Conservation (phyloP, 768 basidiomycete genomes). For the Amanita polypyramis region DNA sequence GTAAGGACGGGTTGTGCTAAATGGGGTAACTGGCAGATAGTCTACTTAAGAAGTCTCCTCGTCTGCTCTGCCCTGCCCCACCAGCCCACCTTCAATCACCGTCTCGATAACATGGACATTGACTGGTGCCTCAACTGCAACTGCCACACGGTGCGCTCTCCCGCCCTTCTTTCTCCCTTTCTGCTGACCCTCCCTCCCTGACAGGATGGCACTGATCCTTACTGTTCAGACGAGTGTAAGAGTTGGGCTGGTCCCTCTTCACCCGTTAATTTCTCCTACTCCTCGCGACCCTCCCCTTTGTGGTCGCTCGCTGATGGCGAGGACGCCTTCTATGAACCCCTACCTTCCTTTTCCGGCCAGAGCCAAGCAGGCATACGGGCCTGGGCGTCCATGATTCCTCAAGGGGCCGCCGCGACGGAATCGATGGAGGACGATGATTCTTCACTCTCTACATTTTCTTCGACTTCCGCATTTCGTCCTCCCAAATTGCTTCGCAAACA, state of each 20-base stretch:
- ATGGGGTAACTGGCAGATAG: slow-evolving; percentile 7
- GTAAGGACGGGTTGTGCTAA: not conserved
- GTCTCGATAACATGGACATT: slow-evolving; percentile 40
- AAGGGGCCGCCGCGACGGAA: slow-evolving; percentile 19
- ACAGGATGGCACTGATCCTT: slow-evolving; percentile 28
- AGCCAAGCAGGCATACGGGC: slow-evolving; percentile 34
- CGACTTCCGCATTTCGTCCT: slow-evolving; percentile 16
- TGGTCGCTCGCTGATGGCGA: slow-evolving; percentile 17
- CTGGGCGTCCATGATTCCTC: slow-evolving; percentile 32
- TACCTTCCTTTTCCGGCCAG: slow-evolving; percentile 26
- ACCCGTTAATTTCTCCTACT: slow-evolving; percentile 4
- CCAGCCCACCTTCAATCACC: slow-evolving; percentile 10
- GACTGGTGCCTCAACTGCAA: slow-evolving; percentile 67
- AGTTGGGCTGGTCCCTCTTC: slow-evolving; percentile 20
- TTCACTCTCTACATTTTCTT: slow-evolving; percentile 13
- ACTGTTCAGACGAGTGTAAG: slow-evolving; percentile 42
- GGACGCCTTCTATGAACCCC: slow-evolving; percentile 14
- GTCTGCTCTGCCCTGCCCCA: slow-evolving; percentile 11
- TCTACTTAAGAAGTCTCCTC: slow-evolving; percentile 13
- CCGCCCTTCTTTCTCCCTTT: slow-evolving; percentile 11
- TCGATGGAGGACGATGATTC: slow-evolving; percentile 9
- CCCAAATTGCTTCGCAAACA: slow-evolving; percentile 31
- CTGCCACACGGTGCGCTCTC: slow-evolving; percentile 37
- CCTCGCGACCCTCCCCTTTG: slow-evolving; percentile 2
- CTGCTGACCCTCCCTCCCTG: slow-evolving; percentile 8